phyloP scores from a whole-genome alignment of 768 basidiomycete genomes.

The Boletus insuetus region DNA sequence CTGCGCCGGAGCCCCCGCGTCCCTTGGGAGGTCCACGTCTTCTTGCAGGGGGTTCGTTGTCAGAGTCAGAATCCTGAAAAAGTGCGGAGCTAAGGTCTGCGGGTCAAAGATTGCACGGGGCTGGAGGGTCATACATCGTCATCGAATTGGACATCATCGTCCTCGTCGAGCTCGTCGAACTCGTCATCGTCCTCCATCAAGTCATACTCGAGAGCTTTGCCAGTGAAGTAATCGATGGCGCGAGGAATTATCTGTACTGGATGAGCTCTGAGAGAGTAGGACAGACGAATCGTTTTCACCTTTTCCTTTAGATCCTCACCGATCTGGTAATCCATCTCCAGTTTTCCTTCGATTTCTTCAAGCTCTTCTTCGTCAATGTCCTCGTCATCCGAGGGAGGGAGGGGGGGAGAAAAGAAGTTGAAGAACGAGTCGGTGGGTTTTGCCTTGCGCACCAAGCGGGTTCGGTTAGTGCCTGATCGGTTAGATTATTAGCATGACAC shows the following conservation, averaged over 20 bases:
- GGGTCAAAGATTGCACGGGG: constrained; percentile 14
- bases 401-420: constrained; percentile 93
- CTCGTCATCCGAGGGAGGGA: constrained; percentile 64
- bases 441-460: constrained; percentile 80
- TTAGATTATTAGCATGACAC: background rate
- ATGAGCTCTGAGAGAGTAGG: background rate
- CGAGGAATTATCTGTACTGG: constrained; percentile 79
- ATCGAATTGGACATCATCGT: constrained; percentile 52
- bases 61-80: constrained; percentile 65
- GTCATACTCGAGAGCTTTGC: constrained; percentile 89
- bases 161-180: constrained; percentile 55
- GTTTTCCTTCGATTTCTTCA: constrained; percentile 87
- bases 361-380: constrained; percentile 84
- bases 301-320: constrained; percentile 98
- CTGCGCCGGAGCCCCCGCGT: constrained; percentile 42
- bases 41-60: constrained; percentile 56
- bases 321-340: constrained; percentile 97
- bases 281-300: constrained; percentile 39
- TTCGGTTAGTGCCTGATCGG: constrained; percentile 73
- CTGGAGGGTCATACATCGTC: constrained; percentile 48
- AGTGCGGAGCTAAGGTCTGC: constrained; percentile 16
- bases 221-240: constrained; percentile 96
- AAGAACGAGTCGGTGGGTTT: constrained; percentile 95
- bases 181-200: constrained; percentile 53
- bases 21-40: constrained; percentile 60